A percentile compares a stretch with the other conserved stretches of the same genome.
Evolutionary conservation across 768 basidiomycete species (phyloP).

Genomic region (Cystoderma amianthinum): DNA sequence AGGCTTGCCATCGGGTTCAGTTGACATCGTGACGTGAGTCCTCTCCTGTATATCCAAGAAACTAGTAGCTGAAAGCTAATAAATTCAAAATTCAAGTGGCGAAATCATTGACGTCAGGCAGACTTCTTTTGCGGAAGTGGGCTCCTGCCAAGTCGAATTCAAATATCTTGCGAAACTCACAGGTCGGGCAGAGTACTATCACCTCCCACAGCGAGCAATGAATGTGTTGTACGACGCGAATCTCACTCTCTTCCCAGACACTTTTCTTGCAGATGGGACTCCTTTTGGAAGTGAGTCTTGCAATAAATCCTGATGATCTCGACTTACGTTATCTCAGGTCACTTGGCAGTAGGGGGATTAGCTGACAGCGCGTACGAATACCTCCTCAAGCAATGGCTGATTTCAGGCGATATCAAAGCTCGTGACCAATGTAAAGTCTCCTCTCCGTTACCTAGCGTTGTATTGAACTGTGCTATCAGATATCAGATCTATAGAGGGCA

Average conservation of each 20-base stretch:
- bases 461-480: slow-evolving; percentile 20
- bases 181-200: slow-evolving; percentile 46
- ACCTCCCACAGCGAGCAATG: slow-evolving; percentile 29
- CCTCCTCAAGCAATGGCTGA: slow-evolving; percentile 57
- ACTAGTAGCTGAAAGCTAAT: not conserved
- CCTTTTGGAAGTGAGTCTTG: slow-evolving; percentile 17
- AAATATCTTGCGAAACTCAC: slow-evolving; percentile 69
- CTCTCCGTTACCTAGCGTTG: not conserved
- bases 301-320: not conserved
- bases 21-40: slow-evolving; percentile 44
- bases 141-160: slow-evolving; percentile 66
- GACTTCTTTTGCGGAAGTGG: slow-evolving; percentile 28
- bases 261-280: slow-evolving; percentile 19
- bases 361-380: slow-evolving; percentile 68
- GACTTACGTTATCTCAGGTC: slow-evolving; percentile 18
- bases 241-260: slow-evolving; percentile 24
- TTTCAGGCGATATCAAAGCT: slow-evolving; percentile 39
- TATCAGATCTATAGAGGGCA: slow-evolving; percentile 41
- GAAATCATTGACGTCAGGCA: not conserved
- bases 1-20: slow-evolving; percentile 57
- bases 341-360: slow-evolving; percentile 47
- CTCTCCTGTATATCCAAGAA: not conserved
- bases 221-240: slow-evolving; percentile 24
- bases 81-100: slow-evolving; percentile 2
- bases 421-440: slow-evolving; percentile 45